A percentile compares a stretch with the other conserved stretches of the same genome.
Conservation (phyloP, 2,329 filamentous ascomycete species). For the Neopestalotiopsis clavispora region DNA sequence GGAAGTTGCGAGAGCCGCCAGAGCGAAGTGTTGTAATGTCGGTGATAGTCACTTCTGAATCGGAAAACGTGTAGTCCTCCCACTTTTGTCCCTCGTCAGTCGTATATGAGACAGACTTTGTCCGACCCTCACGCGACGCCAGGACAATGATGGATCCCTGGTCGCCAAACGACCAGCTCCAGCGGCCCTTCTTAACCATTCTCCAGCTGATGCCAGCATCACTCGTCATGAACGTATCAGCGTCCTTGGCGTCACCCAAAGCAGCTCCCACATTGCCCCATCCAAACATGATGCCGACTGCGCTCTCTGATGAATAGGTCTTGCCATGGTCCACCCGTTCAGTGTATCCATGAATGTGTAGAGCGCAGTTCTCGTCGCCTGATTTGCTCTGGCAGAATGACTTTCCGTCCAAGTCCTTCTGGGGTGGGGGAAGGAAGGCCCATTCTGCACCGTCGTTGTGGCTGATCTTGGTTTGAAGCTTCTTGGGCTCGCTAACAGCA, state of each 20-base stretch:
- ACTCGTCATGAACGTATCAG: constrained; percentile 87
- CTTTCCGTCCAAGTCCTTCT: constrained; percentile 72
- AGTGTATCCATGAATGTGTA: constrained; percentile 96
- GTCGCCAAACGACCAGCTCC: constrained; percentile 95
- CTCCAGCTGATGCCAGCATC: constrained; percentile 93
- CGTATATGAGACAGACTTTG: constrained; percentile 75
- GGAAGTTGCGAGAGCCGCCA: constrained; percentile 87
- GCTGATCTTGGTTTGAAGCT: constrained; percentile 87
- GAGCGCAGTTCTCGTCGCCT: constrained; percentile 72
- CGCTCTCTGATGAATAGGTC: constrained; percentile 86
- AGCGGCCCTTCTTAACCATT: constrained; percentile 82
- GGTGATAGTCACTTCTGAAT: constrained; percentile 72
- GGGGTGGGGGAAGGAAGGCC: constrained; percentile 76
- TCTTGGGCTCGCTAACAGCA: constrained; percentile 72
- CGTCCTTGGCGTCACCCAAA: constrained; percentile 70
- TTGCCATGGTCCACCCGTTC: constrained; percentile 82
- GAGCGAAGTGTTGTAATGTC: constrained; percentile 89
- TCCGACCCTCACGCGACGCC: constrained; percentile 72
- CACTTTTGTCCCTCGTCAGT: constrained; percentile 82
- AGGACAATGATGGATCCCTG: constrained; percentile 93
- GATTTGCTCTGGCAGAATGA: constrained; percentile 69
- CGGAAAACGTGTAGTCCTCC: constrained; percentile 75
- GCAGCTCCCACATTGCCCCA: constrained; percentile 85
- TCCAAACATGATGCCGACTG: constrained; percentile 88
- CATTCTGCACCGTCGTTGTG: constrained; percentile 96